A percentile compares a stretch with the other conserved stretches of the same genome.
Evolutionary conservation across 2,329 filamentous ascomycete species (phyloP).

Genomic region (Rhynchosporium secalis): DNA sequence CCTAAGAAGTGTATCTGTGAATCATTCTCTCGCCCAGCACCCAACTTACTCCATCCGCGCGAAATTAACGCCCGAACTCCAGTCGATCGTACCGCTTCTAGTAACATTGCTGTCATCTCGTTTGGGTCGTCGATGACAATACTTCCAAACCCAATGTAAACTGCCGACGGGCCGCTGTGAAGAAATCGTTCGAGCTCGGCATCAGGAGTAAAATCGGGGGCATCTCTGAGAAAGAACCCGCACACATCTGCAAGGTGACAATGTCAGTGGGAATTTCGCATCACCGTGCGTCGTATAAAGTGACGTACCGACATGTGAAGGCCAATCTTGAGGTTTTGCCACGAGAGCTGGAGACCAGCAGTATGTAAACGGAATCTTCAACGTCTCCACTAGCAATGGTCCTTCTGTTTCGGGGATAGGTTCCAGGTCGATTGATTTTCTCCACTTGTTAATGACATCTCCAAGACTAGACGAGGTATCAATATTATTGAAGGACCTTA

Average conservation of each 20-base stretch:
- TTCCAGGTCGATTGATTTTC: constrained; percentile 12
- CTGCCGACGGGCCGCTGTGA: constrained; percentile 21
- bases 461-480: not conserved
- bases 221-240: constrained; percentile 74
- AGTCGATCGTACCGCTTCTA: constrained; percentile 39
- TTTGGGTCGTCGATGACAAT: constrained; percentile 41
- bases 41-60: constrained; percentile 42
- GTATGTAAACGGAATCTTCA: constrained; percentile 26
- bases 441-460: constrained; percentile 16
- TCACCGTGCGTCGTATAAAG: constrained; percentile 27
- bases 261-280: not conserved
- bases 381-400: constrained; percentile 29
- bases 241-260: constrained; percentile 51
- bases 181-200: constrained; percentile 26
- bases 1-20: constrained; percentile 20
- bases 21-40: constrained; percentile 20
- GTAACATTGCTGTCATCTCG: constrained; percentile 41
- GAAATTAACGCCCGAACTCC: constrained; percentile 43
- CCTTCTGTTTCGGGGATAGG: constrained; percentile 41
- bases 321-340: constrained; percentile 27
- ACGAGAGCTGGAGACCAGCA: constrained; percentile 28
- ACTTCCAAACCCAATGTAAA: constrained; percentile 32
- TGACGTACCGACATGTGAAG: constrained; percentile 20
- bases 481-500: not conserved
- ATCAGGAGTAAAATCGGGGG: constrained; percentile 47